A percentile compares a stretch with the other conserved stretches of the same genome.
Evolutionary conservation across 2,329 filamentous ascomycete genomes (phyloP).

Genomic region (Colletotrichum tamarilloi): DNA sequence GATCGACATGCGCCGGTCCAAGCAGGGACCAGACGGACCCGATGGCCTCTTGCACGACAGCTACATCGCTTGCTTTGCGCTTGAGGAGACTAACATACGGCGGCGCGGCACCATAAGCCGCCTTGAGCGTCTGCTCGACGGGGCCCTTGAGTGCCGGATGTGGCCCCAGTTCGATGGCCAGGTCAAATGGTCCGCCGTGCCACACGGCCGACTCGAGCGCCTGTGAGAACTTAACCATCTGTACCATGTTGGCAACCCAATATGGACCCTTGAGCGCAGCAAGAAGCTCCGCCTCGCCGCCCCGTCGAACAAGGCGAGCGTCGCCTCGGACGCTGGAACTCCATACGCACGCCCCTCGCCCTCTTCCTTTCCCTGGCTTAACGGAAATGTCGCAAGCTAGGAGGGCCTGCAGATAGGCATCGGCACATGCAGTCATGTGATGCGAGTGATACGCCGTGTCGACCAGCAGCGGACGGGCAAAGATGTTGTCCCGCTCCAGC

Average conservation of each 20-base stretch:
- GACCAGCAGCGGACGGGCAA: constrained; percentile 38
- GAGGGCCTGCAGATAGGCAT: neutral
- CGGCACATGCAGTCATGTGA: constrained; percentile 37
- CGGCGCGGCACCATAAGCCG: neutral
- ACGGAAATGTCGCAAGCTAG: too few species aligned
- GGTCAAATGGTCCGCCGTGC: neutral
- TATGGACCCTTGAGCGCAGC: constrained; percentile 27
- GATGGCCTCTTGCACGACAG: neutral
- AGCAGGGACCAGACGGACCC: too few species aligned
- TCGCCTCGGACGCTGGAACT: neutral
- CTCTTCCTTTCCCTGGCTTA: neutral
- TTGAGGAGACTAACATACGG: constrained; percentile 1
- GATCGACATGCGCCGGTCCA: too few species aligned
- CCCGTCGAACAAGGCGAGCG: neutral
- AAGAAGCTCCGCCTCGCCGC: too few species aligned
- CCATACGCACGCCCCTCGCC: neutral
- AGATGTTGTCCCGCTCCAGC: constrained; percentile 31
- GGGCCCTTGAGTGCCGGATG: constrained; percentile 49
- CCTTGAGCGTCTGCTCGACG: constrained; percentile 42
- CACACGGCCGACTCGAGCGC: constrained; percentile 36
- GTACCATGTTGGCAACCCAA: constrained; percentile 42
- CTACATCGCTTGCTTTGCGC: neutral
- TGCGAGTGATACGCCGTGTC: constrained; percentile 45
- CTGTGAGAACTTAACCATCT: constrained; percentile 38
- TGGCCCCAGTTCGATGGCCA: constrained; percentile 32